These are phyloP conservation scores for Condylostoma magnum DNA, from an alignment of 169 alveolate genomes.

Conservation along the genomic window DNA sequence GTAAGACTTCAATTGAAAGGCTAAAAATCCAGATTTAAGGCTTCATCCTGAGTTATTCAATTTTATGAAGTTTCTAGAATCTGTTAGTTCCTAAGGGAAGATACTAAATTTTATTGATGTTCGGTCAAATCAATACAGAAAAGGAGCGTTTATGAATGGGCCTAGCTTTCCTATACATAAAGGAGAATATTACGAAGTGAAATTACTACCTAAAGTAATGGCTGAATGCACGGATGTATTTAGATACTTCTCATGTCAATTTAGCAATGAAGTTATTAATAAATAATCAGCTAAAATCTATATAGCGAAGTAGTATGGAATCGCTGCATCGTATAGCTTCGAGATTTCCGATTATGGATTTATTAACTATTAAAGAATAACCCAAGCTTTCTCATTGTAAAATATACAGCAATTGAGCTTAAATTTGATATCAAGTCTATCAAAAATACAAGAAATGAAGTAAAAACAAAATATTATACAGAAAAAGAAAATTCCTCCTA, in stretches of 20 bases:
- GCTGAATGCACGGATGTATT: slow-evolving; percentile 43
- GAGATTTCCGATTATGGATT: slow-evolving; percentile 32
- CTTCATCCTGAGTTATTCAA: slow-evolving; percentile 40
- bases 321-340: slow-evolving; percentile 20
- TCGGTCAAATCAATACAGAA: slow-evolving; percentile 56
- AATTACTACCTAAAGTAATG: slow-evolving; percentile 45
- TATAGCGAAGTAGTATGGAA: slow-evolving; percentile 40
- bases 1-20: slow-evolving; percentile 75
- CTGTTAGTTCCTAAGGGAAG: slow-evolving; percentile 8
- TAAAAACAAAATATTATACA: too few relatives aligned
- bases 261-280: slow-evolving; percentile 42
- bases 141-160: slow-evolving; percentile 52
- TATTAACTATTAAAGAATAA: slow-evolving; percentile 23
- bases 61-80: slow-evolving; percentile 38
- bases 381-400: too few relatives aligned
- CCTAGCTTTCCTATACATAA: slow-evolving; percentile 39
- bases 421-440: too few relatives aligned
- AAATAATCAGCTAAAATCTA: slow-evolving; percentile 49
- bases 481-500: too few relatives aligned
- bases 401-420: too few relatives aligned
- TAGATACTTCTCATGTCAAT: slow-evolving; percentile 45
- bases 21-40: slow-evolving; percentile 50
- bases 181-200: slow-evolving; percentile 11
- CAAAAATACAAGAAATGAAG: too few relatives aligned
- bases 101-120: slow-evolving; percentile 39